Evolutionary conservation across 176 grass and related monocot species (phyloP).

Genomic region (Guadua angustifolia): DNA sequence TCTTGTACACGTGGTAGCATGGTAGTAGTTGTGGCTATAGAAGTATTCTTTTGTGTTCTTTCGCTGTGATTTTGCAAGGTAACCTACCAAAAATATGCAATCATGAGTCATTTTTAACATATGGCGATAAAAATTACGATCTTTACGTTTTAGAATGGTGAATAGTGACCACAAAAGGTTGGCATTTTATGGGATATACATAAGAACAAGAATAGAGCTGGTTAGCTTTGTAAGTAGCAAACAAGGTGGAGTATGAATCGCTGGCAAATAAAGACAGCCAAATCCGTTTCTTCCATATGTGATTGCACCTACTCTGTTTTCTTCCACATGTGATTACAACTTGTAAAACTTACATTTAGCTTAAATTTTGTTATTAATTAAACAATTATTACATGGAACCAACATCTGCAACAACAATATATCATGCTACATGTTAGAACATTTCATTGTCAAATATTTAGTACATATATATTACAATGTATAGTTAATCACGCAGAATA

Average conservation of each 20-base stretch:
- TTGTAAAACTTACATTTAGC: not conserved
- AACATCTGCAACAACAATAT: not conserved
- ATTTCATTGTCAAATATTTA: not conserved
- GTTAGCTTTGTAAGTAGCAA: slow-evolving; percentile 15
- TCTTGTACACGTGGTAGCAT: no score
- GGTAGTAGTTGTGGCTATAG: no score
- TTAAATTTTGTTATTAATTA: not conserved
- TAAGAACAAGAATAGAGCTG: slow-evolving; percentile 2
- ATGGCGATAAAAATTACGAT: not conserved
- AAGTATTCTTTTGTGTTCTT: no score
- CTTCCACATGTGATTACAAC: not conserved
- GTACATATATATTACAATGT: not conserved
- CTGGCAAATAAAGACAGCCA: not conserved
- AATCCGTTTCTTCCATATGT: no score
- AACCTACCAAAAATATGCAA: no score
- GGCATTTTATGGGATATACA: not conserved
- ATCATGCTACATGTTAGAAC: no score
- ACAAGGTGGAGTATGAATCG: no score
- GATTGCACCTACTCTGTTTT: not conserved
- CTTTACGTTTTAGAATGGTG: not conserved
- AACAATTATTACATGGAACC: not conserved
- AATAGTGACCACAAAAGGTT: slow-evolving; percentile 7
- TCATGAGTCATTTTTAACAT: no score
- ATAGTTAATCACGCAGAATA: accelerated
- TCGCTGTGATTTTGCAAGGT: no score